phyloP scores from a whole-genome alignment of 129 eudicot species.

The Tagetes erecta region DNA sequence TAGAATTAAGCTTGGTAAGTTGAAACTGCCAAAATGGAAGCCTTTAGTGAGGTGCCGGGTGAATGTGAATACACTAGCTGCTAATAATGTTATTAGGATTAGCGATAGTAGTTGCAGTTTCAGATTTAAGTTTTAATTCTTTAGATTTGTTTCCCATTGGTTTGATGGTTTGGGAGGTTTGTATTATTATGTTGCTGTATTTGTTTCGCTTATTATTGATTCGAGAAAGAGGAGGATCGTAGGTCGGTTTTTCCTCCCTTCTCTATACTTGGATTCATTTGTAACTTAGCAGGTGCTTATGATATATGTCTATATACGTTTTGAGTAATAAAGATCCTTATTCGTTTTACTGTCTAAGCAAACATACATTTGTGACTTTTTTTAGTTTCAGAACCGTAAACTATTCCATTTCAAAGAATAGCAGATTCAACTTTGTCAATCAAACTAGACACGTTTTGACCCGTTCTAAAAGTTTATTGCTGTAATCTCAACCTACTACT shows the following conservation, averaged over 20 bases:
- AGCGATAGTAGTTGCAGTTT: conserved; percentile 61
- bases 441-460: neutral
- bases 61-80: conserved; percentile 55
- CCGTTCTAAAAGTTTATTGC: neutral
- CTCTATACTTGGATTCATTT: conserved; percentile 20
- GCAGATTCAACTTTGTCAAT: neutral
- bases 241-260: conserved; percentile 36
- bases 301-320: conserved; percentile 7
- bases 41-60: conserved; percentile 67
- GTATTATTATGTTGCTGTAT: conserved; percentile 7
- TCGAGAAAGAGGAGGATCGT: conserved; percentile 34
- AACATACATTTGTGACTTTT: neutral
- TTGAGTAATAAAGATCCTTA: conserved; percentile 29
- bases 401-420: neutral
- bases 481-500: neutral
- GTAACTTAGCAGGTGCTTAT: conserved; percentile 10
- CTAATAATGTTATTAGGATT: conserved; percentile 55
- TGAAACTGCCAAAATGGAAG: conserved; percentile 73
- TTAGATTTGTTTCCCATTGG: conserved; percentile 15
- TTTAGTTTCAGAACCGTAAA: neutral
- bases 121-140: conserved; percentile 50
- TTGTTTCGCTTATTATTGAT: conserved; percentile 18
- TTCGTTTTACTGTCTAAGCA: neutral
- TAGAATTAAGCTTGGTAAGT: conserved; percentile 61
- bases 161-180: neutral